Evolutionary conservation across 1,139 yeast genomes (phyloP).

Genomic region (Debaryomycetaceae sp.): DNA sequence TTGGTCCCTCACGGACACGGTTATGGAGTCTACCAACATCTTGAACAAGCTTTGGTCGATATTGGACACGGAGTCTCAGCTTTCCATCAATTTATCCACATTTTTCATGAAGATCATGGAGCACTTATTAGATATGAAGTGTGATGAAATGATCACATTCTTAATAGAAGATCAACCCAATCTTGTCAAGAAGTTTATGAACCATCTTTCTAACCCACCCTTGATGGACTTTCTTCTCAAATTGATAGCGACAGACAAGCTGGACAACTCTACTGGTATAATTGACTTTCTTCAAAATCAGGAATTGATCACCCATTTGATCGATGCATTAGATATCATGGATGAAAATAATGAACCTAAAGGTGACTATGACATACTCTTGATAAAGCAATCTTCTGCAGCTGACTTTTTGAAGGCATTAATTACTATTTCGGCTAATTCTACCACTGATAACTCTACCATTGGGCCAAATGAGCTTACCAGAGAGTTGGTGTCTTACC

Average conservation of each 20-base stretch:
- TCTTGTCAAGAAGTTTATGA: conserved; percentile 66
- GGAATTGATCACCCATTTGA: conserved; percentile 54
- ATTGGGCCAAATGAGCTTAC: conserved; percentile 96
- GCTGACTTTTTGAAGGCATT: conserved; percentile 48
- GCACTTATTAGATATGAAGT: conserved; percentile 85
- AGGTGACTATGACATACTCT: conserved; percentile 40
- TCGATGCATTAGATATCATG: conserved; percentile 49
- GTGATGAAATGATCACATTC: conserved; percentile 74
- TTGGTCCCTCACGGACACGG: conserved; percentile 91
- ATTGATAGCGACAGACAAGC: conserved; percentile 75
- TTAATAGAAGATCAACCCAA: conserved; percentile 59
- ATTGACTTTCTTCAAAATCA: conserved; percentile 69
- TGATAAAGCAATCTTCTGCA: conserved; percentile 42
- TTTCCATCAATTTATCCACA: conserved; percentile 76
- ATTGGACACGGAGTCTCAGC: conserved; percentile 53
- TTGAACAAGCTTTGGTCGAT: conserved; percentile 76
- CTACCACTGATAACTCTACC: conserved; percentile 77
- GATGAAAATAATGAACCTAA: conserved; percentile 11
- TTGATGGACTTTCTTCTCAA: conserved; percentile 79
- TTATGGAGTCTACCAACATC: conserved; percentile 70
- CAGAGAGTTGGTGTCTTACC: conserved; percentile 75
- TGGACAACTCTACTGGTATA: conserved; percentile 73
- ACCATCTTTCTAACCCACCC: conserved; percentile 81
- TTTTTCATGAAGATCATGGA: conserved; percentile 94
- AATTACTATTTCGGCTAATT: conserved; percentile 59